Percentiles rank a stretch among this genome's conserved stretches.
phyloP scores from a whole-genome alignment of 1,139 yeast genomes.

The Geotrichum aggregatum region DNA sequence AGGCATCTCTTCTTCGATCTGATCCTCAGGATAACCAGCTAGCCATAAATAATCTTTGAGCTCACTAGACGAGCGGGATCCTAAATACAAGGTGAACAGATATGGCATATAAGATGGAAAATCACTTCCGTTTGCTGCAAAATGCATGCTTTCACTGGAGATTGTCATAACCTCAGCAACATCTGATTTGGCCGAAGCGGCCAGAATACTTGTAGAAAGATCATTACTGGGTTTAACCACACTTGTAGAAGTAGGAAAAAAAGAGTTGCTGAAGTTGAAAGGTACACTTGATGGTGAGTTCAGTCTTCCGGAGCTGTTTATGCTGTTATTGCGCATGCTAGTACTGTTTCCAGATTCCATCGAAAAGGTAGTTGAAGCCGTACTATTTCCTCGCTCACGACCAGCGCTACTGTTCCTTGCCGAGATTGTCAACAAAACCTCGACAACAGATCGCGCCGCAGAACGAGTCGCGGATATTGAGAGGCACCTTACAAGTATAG shows the following conservation, averaged over 20 bases:
- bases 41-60: slow-evolving; percentile 47
- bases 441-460: slow-evolving; percentile 51
- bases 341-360: background rate
- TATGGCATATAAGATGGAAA: slow-evolving; percentile 40
- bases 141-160: slow-evolving; percentile 6
- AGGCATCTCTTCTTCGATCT: slow-evolving; percentile 31
- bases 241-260: background rate
- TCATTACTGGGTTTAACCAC: background rate
- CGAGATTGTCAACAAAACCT: slow-evolving; percentile 48
- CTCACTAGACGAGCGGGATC: slow-evolving; percentile 49
- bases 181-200: background rate
- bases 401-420: slow-evolving; percentile 35
- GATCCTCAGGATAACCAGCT: slow-evolving; percentile 44
- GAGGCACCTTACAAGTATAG: slow-evolving; percentile 57
- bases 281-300: background rate
- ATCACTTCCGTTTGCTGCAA: background rate
- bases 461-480: slow-evolving; percentile 58
- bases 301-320: background rate
- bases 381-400: background rate
- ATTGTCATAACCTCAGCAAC: slow-evolving; percentile 2
- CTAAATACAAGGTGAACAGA: slow-evolving; percentile 52
- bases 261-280: too few species aligned
- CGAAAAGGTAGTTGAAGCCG: background rate
- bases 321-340: background rate
- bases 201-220: too few species aligned